Evolutionary conservation across 352 stramenopile genomes (phyloP).

Genomic region (Pythium insidiosum): DNA sequence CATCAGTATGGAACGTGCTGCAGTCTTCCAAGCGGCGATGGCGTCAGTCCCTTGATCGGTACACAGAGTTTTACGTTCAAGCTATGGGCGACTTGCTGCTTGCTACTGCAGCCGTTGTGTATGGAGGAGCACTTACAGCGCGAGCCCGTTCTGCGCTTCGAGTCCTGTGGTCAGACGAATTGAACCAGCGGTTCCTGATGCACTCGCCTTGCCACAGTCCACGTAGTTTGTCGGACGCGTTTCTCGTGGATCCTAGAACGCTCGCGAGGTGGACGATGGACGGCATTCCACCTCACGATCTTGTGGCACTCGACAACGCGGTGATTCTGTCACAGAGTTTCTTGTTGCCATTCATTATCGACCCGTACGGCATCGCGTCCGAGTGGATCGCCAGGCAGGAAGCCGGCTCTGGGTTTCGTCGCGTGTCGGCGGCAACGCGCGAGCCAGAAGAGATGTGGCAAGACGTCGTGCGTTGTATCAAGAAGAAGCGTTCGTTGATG

Average conservation of each 20-base stretch:
- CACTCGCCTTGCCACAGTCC: conserved; percentile 21
- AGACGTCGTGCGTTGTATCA: conserved; percentile 24
- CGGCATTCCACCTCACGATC: conserved; percentile 25
- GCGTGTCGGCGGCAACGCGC: conserved; percentile 8
- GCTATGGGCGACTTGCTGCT: conserved; percentile 60
- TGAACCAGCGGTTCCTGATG: conserved; percentile 22
- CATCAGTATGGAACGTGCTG: conserved; percentile 45
- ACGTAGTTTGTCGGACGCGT: conserved; percentile 13
- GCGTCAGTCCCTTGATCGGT: conserved; percentile 27
- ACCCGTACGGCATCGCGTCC: conserved; percentile 41
- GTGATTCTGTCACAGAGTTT: conserved; percentile 32
- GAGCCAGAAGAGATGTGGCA: conserved; percentile 26
- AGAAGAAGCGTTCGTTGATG: conserved; percentile 30
- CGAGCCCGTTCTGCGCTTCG: conserved; percentile 16
- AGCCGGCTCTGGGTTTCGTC: neutral
- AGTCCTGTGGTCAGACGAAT: conserved; percentile 23
- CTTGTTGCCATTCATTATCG: conserved; percentile 42
- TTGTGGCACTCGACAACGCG: conserved; percentile 29
- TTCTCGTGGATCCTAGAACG: conserved; percentile 23
- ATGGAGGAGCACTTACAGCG: conserved; percentile 23
- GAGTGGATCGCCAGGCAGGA: conserved; percentile 45
- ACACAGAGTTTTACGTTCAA: conserved; percentile 26
- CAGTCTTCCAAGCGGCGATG: conserved; percentile 33
- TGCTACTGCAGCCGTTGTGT: conserved; percentile 37
- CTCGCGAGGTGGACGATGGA: conserved; percentile 40